Evolutionary conservation across 768 basidiomycete genomes (phyloP), one percentile per base, ranked within the genome.

Genomic region (Suillus ampliporus): DNA sequence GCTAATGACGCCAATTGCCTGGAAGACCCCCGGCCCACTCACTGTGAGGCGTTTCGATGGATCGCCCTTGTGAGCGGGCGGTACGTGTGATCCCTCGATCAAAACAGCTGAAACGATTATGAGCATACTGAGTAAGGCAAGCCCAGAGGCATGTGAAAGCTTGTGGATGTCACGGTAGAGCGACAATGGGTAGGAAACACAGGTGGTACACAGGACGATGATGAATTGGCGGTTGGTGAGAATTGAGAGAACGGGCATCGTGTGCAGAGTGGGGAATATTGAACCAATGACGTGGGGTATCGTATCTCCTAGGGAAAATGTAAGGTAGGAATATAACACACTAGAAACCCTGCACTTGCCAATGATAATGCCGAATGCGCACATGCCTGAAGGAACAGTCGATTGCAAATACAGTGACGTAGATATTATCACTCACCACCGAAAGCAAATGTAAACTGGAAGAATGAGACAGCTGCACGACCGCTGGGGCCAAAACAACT

Each of bases 141-240:
- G 84, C 1, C 91, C 89, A 19, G 94, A 96, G 3, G 95, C 96
- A 61, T 95, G 89, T 13, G 95, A 89, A 26, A 99, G 88, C 75
- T 99, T 99, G 79, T 97, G 94, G 66, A 99, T 99, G 77, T 99
- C 95, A 58, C 97, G 92, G 75, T 99, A 94, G 23, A 99, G 84
- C 8, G 94, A 97, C 43, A 99, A 84, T 0, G 97, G 97, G 72
- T 95, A 99, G 9, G 96, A 97, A 60, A 99, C 89, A 72, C 88
- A 86, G 61, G 90, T 74, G 7, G 95, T 97, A 79, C 92, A 92
- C 58, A 97, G 82, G 57, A 85, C 81, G 68, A 98, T 97, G 73
- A 99, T 82, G 78, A 97, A 92, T 74, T 92, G 87, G 50, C 97
- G 91, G 71, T 95, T 90, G 46, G 90, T 81, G 74, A 99, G 83